A percentile compares a stretch with the other conserved stretches of the same genome.
These are phyloP conservation scores for Calonectria naviculata DNA, from an alignment of 2,329 filamentous ascomycete species.

Conservation along the genomic window DNA sequence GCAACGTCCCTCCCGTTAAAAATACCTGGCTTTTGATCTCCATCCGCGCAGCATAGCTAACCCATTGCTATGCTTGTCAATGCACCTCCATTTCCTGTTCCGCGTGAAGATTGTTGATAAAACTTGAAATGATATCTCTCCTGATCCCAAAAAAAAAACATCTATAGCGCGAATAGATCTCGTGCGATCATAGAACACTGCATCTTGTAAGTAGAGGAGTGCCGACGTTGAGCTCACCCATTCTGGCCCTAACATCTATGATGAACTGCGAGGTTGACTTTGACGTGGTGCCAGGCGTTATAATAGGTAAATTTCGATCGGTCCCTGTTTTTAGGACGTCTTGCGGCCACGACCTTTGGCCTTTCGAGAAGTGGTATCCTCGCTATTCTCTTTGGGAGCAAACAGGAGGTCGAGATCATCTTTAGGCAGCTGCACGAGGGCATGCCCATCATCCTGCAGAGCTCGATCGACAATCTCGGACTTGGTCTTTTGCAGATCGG, in stretches of 20 bases:
- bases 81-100: neutral
- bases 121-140: neutral
- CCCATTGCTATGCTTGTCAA: neutral
- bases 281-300: too few relatives aligned
- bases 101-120: neutral
- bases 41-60: neutral
- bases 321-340: neutral
- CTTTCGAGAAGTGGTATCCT: neutral
- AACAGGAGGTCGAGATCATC: slow-evolving; percentile 11
- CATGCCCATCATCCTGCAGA: slow-evolving; percentile 43
- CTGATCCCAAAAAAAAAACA: neutral
- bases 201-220: neutral
- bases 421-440: neutral
- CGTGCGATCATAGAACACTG: neutral
- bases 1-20: neutral
- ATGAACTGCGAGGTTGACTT: too few relatives aligned
- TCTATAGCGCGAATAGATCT: neutral
- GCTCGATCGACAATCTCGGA: slow-evolving; percentile 53
- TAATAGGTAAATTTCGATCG: too few relatives aligned
- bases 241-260: too few relatives aligned
- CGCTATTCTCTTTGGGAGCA: neutral
- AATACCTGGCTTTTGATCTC: neutral
- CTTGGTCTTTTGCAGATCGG: slow-evolving; percentile 67
- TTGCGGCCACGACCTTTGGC: neutral
- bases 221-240: neutral